These are phyloP conservation scores for Setomelanomma holmii DNA, from an alignment of 2,329 filamentous ascomycete genomes.

Conservation along the genomic window DNA sequence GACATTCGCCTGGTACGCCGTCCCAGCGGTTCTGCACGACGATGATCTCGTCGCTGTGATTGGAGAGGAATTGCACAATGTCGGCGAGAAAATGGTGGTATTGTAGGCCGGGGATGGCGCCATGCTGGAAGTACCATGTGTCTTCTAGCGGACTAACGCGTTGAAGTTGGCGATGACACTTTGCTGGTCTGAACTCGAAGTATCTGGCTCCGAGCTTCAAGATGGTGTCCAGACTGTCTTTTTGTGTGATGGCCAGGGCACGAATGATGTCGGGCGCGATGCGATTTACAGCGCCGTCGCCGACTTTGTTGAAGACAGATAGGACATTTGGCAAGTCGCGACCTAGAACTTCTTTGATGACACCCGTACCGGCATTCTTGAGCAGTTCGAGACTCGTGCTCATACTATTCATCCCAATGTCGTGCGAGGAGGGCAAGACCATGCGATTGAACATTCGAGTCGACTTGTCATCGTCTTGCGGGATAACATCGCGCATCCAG, in stretches of 20 bases:
- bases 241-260: conserved; percentile 60
- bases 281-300: conserved; percentile 33
- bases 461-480: conserved; percentile 49
- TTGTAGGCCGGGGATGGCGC: conserved; percentile 59
- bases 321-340: conserved; percentile 31
- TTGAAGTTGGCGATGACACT: conserved; percentile 54
- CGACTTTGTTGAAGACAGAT: conserved; percentile 36
- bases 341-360: conserved; percentile 42
- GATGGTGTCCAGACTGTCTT: conserved; percentile 55
- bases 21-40: conserved; percentile 61
- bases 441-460: conserved; percentile 52
- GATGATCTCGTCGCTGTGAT: conserved; percentile 55
- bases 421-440: conserved; percentile 57
- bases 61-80: conserved; percentile 51
- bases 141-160: conserved; percentile 50
- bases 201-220: conserved; percentile 58
- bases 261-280: conserved; percentile 54
- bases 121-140: conserved; percentile 59
- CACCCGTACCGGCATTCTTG: conserved; percentile 40
- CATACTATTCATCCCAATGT: conserved; percentile 63
- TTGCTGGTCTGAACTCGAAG: conserved; percentile 61
- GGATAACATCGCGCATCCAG: conserved; percentile 56
- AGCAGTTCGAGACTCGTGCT: conserved; percentile 51
- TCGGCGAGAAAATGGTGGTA: conserved; percentile 55
- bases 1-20: conserved; percentile 57